Conservation (phyloP, 805 yeast genomes). For the Candida xiaguanensis region DNA sequence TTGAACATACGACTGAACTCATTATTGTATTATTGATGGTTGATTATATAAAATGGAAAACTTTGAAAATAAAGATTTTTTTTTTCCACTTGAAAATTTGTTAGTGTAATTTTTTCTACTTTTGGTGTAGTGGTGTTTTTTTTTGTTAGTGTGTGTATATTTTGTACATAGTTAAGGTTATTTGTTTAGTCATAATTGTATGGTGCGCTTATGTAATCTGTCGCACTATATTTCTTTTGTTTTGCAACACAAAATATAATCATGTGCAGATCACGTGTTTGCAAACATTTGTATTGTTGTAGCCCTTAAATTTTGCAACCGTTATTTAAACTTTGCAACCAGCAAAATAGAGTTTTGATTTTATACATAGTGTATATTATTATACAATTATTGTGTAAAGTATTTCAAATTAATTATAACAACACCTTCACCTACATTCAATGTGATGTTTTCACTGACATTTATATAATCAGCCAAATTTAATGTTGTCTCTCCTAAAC, state of each 20-base stretch:
- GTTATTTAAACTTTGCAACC: too few species aligned
- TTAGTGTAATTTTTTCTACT: not conserved
- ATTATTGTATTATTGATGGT: constrained; percentile 15
- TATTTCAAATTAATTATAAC: constrained; percentile 40
- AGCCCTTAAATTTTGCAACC: not conserved
- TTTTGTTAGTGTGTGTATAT: not conserved
- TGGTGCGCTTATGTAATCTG: not conserved
- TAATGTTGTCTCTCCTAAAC: constrained; percentile 57
- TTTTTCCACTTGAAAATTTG: constrained; percentile 3
- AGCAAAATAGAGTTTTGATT: too few species aligned
- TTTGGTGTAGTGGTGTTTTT: not conserved
- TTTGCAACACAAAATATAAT: not conserved
- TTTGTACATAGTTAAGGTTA: not conserved
- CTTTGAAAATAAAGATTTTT: constrained; percentile 11
- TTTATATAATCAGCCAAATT: constrained; percentile 49
- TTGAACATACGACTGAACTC: constrained; percentile 33
- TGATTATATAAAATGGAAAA: constrained; percentile 10
- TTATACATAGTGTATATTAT: too few species aligned
- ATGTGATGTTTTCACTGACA: constrained; percentile 36
- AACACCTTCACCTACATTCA: constrained; percentile 35
- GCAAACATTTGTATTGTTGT: not conserved
- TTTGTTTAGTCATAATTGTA: not conserved
- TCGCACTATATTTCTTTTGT: not conserved
- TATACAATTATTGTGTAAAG: constrained; percentile 9
- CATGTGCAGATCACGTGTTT: not conserved